Base-by-base conservation (phyloP, 1,284 basidiomycete species). In the Pseudozyma sp. region DNA sequence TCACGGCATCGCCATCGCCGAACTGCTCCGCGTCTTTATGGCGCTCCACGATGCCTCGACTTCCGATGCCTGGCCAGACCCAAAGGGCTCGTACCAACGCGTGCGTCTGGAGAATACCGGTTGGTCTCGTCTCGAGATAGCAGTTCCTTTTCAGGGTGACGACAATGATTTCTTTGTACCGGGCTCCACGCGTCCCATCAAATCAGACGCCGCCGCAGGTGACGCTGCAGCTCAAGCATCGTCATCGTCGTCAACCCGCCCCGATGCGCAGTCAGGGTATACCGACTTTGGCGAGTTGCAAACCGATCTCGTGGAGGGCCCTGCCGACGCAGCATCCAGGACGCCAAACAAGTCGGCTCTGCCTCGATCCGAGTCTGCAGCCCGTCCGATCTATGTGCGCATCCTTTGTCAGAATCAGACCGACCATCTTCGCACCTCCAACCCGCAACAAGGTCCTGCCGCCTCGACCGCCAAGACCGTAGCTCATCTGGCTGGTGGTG, bases 1-100 rank as follows among this genome's bases (percentile, higher is more conserved):
- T 83, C 92, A 94, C 82, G 92, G 93, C 0, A 84, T 93, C 43
- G 91, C 90, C 81, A 90, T 94, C 43, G 87, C 88, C 54, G 91
- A 92, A 52, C 55, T 80, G 19, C 42, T 81, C 37, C 59, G 78
- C 7, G 71, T 79, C 54, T 74, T 81, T 29, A 78, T 81, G 66
- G 62, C 67, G 14, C 61, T 76, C 8, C 79, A 81, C 49, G 73
- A 77, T 42, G 43, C 53, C 14, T 56, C 66, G 7, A n/a, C 54
- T 2, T 45, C 39, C 30, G 75, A 71, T 43, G 66, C 85, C 5
- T 81, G 83, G 39, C 72, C 79, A 7, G 77, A 84, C 30, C 81
- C 82, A 14, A 80, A 81, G 3, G 51, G 82, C 0, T 77, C 80
- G 8, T 86, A 86, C 80, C 75, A 80, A 14, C 86, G 85, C 46